Evolutionary conservation across 768 basidiomycete genomes (phyloP), one percentile per base, ranked within the genome.

Genomic region (Dentipellis fragilis): DNA sequence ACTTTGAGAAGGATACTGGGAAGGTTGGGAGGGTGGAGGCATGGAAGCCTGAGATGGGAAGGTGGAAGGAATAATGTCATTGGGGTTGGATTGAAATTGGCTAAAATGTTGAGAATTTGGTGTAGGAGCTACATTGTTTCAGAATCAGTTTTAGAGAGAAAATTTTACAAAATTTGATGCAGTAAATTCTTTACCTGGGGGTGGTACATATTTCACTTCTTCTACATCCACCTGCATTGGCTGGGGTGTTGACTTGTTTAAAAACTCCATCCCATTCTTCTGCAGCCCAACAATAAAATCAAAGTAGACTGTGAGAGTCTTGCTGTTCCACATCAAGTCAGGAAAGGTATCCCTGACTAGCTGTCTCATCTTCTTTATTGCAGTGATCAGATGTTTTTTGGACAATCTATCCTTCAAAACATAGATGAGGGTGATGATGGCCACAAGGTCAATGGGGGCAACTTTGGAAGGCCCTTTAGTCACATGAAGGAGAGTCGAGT

Each of bases 371-470:
- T 42, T 42, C 17, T 34, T 40, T n/a, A 53, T 53, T 38, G 58
- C 60, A 22, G 49, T 56, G 9, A 50, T 35, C 8, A 61, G 46
- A 17, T 56, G 55, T 14, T 51, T 12, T 7, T 29, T 10, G 6
- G 58, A 23, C 2, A 61, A 14, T 49, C 50, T 54, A 1, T 49
- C 37, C 22, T 57, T 50, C 11, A 56, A 56, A 36, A 53, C 52
- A 12, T 54, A 56, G 16, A 63, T 54, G 38, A 63, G 61, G 1
- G 62, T 11, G 0, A 54, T 36, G 48, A 59, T 57, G 54, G 57
- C 53, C 4, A 62, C 58, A 5, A 63, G 55, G 40, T 63, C 62
- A 12, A 63, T 53, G 3, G 62, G 62, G 6, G 62, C 60, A 39
- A 63, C 49, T 5, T 55, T 62, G 1, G 49, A 35, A 4, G 60